Percentiles rank a stretch among this genome's conserved stretches.
phyloP scores from a whole-genome alignment of 306 rosid species.

The Trifolium subterraneum region DNA sequence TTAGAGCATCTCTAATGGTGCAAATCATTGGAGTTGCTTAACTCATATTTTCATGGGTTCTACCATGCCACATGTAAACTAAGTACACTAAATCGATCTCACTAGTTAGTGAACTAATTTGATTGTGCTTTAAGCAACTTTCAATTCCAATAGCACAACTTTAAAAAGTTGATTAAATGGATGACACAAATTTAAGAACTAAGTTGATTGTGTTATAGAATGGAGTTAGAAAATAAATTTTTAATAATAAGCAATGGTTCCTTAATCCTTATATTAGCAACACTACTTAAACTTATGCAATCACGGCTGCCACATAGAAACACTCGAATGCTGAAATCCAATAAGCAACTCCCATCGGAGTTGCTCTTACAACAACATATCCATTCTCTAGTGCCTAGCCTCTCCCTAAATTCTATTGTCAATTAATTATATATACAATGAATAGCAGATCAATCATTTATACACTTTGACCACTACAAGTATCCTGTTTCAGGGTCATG shows the following conservation, averaged over 20 bases:
- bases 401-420: slow-evolving; percentile 10
- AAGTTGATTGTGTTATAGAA: background rate
- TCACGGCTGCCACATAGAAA: background rate
- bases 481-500: too few relatives aligned
- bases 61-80: background rate
- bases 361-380: slow-evolving; percentile 17
- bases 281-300: background rate
- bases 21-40: background rate
- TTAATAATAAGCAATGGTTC: background rate
- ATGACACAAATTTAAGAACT: background rate
- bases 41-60: slow-evolving; percentile 10
- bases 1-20: too few relatives aligned
- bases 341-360: background rate
- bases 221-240: background rate
- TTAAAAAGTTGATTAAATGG: background rate
- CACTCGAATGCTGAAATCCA: background rate
- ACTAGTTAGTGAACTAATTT: background rate
- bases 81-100: background rate
- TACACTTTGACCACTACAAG: background rate
- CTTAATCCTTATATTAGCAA: background rate
- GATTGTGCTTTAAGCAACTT: background rate
- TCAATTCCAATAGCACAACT: background rate
- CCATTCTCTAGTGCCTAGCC: background rate
- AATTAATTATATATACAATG: slow-evolving; percentile 11
- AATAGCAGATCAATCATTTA: background rate